Base-by-base conservation (phyloP, 2,329 filamentous ascomycete species). In the Aureobasidium sp. region DNA sequence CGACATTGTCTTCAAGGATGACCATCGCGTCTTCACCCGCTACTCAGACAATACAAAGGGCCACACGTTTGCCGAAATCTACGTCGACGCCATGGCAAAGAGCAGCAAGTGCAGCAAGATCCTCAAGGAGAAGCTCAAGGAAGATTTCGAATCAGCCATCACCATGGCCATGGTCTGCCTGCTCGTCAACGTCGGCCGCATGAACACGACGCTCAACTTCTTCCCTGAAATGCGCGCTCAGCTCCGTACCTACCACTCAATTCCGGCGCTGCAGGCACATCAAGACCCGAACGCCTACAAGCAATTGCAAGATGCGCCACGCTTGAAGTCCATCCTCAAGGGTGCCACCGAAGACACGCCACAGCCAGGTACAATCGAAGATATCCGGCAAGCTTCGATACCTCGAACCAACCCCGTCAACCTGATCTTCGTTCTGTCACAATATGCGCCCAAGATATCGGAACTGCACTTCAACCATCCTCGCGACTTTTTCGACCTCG, bases 61-160 rank as follows among this genome's bases (percentile, higher is more conserved):
- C 67, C 75, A 83, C 69, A 85, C 82, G 8, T 99, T 99, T 74
- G 92, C 94, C 64, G 92, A 97, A 74, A 85, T 99, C 64, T 99
- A 99, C 77, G 93, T 99, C 70, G 94, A 97, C 76, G 93, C 94
- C 64, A 97, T 99, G 93, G 91, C 94, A 3, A 86, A 91, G 74
- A 99, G 94, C 78, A 97, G 91, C 81, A 99, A 99, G 81, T 97
- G 93, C 31, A 97, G 94, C 81, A 97, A 97, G 78, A 94, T 99
- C 55, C 81, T 99, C 66, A 91, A 96, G 75, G 94, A 99, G 76
- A 97, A 99, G 79, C 82, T 99, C 66, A 82, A 96, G 70, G 94
- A 88, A 68, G 94, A 99, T 73, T 87, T 90, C 70, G 87, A 91
- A 66, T 92, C 92, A 25, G 94, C 93, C 39, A 91, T 96, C 74